phyloP scores from a whole-genome alignment of 495 filamentous ascomycete species.

The Neurospora sp. region DNA sequence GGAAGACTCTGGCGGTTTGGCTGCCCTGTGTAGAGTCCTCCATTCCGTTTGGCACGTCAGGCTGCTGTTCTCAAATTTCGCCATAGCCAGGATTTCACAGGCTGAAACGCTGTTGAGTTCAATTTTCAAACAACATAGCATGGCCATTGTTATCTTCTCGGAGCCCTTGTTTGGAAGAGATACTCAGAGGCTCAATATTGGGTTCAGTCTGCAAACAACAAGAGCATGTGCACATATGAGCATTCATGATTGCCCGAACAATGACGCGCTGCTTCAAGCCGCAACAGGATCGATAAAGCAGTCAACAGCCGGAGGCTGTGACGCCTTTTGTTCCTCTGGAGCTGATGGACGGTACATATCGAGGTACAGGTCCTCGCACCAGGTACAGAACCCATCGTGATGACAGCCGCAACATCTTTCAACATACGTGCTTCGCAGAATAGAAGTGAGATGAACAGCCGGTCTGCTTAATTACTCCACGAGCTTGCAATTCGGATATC shows the following conservation, averaged over 20 bases:
- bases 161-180: not conserved
- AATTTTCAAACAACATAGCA: too few species aligned
- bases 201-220: not conserved
- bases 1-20: not conserved
- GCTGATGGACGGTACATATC: not conserved
- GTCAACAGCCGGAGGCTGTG: not conserved
- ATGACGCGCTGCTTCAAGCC: not conserved
- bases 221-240: not conserved
- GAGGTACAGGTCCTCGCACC: not conserved
- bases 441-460: not conserved
- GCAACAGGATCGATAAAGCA: not conserved
- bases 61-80: not conserved
- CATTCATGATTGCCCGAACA: not conserved
- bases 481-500: not conserved
- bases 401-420: not conserved
- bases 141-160: not conserved
- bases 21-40: not conserved
- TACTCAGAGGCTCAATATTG: not conserved
- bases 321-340: not conserved
- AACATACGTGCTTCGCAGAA: not conserved
- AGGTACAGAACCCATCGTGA: not conserved
- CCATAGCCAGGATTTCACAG: not conserved
- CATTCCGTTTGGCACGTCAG: not conserved
- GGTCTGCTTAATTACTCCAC: not conserved
- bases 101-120: too few species aligned